These are phyloP conservation scores for Centella asiatica DNA, from an alignment of 129 eudicot genomes.

Conservation along the genomic window DNA sequence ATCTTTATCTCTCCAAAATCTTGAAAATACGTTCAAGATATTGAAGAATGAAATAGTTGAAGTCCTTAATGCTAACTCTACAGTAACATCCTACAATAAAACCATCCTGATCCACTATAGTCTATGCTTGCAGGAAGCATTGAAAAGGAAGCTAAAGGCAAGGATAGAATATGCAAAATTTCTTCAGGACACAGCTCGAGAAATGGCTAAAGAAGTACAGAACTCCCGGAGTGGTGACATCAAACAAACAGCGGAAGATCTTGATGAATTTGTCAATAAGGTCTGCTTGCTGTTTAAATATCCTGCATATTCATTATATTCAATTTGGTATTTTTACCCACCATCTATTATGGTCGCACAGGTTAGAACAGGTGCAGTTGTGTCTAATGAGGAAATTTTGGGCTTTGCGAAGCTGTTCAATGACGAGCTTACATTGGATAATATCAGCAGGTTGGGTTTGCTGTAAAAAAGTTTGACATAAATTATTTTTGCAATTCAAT, in stretches of 20 bases:
- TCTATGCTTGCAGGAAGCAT: slow-evolving; percentile 52
- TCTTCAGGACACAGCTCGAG: slow-evolving; percentile 92
- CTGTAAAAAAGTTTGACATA: background rate
- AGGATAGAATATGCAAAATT: slow-evolving; percentile 93
- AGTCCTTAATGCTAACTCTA: too few species aligned
- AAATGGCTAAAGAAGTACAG: slow-evolving; percentile 99
- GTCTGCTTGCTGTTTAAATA: slow-evolving; percentile 25
- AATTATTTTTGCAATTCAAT: background rate
- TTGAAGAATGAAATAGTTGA: too few species aligned
- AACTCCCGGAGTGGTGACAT: slow-evolving; percentile 83
- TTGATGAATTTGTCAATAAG: slow-evolving; percentile 88
- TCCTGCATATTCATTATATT: slow-evolving; percentile 2
- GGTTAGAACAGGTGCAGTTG: slow-evolving; percentile 78
- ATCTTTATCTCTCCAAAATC: too few species aligned
- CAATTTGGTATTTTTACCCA: slow-evolving; percentile 13
- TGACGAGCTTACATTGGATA: slow-evolving; percentile 93
- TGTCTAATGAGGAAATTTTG: slow-evolving; percentile 84
- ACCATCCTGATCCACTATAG: background rate
- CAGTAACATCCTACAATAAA: too few species aligned
- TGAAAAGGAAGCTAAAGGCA: slow-evolving; percentile 80
- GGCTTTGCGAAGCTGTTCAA: slow-evolving; percentile 94
- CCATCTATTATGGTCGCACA: slow-evolving; percentile 23
- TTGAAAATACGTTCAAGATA: too few species aligned
- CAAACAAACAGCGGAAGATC: slow-evolving; percentile 97
- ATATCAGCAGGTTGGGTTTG: slow-evolving; percentile 71